These are phyloP conservation scores for Scutellaria galericulata DNA, from an alignment of 257 asterid genomes.

Conservation along the genomic window DNA sequence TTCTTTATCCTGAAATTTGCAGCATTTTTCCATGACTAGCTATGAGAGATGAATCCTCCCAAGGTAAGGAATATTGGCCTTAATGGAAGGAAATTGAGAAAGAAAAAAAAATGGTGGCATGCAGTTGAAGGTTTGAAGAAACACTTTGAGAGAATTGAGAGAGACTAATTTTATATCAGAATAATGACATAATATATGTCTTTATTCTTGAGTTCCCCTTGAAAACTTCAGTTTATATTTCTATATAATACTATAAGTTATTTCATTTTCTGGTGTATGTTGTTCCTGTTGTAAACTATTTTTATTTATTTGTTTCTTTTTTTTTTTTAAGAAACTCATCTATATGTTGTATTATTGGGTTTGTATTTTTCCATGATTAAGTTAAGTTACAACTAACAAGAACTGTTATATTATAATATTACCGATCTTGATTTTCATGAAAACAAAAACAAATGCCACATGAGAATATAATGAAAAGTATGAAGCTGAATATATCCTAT, in stretches of 20 bases:
- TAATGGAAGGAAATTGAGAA: neutral
- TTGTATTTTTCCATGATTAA: too few species aligned
- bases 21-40: slow-evolving; percentile 13
- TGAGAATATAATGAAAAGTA: too few species aligned
- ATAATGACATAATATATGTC: slow-evolving; percentile 6
- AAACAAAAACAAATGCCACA: too few species aligned
- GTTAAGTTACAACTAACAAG: too few species aligned
- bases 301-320: too few species aligned
- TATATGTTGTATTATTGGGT: too few species aligned
- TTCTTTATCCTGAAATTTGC: slow-evolving; percentile 4
- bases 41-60: slow-evolving; percentile 24
- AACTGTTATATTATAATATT: too few species aligned
- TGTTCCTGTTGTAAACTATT: neutral
- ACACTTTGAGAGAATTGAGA: neutral
- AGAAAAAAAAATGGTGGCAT: neutral
- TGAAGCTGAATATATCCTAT: too few species aligned
- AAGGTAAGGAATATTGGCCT: slow-evolving; percentile 12
- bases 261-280: neutral
- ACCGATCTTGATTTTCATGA: too few species aligned
- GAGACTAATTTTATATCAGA: neutral
- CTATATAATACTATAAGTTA: neutral
- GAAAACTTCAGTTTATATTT: slow-evolving; percentile 34
- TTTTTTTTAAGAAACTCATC: too few species aligned
- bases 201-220: slow-evolving; percentile 40
- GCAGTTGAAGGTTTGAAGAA: slow-evolving; percentile 4